These are phyloP conservation scores for Lentinula detonsa DNA, from an alignment of 768 basidiomycete genomes.

Conservation along the genomic window DNA sequence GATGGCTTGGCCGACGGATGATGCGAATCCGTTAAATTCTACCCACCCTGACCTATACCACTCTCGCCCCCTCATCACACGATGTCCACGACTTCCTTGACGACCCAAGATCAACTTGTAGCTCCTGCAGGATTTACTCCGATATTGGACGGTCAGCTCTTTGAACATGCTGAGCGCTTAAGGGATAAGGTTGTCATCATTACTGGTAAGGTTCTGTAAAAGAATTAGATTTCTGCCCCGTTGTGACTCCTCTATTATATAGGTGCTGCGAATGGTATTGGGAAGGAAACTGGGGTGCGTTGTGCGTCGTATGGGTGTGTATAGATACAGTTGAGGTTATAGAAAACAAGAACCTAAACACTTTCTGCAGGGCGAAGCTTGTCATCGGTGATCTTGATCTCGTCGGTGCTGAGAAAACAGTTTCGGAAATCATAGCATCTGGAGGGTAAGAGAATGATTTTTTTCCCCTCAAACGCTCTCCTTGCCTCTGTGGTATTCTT, in stretches of 20 bases:
- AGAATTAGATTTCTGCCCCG: too few relatives aligned
- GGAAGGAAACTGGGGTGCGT: slow-evolving; percentile 15
- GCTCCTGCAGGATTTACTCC: neutral
- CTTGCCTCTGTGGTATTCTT: neutral
- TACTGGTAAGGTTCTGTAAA: slow-evolving; percentile 11
- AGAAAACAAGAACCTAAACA: neutral
- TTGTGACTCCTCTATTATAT: neutral
- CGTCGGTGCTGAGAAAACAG: slow-evolving; percentile 13
- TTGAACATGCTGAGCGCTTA: slow-evolving; percentile 11
- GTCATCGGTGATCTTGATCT: slow-evolving; percentile 24
- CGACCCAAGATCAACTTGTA: neutral
- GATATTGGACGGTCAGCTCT: slow-evolving; percentile 17
- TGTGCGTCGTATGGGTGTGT: slow-evolving; percentile 15
- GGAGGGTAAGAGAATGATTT: slow-evolving; percentile 15
- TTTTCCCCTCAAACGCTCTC: neutral
- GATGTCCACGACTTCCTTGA: neutral
- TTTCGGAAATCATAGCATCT: slow-evolving; percentile 9
- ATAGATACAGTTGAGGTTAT: neutral
- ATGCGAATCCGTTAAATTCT: too few relatives aligned
- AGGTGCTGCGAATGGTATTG: slow-evolving; percentile 20
- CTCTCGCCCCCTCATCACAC: too few relatives aligned
- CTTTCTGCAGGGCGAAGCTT: slow-evolving; percentile 19
- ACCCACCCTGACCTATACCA: too few relatives aligned
- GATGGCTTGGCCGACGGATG: too few relatives aligned
- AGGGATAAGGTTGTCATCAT: slow-evolving; percentile 20